Percentiles rank a stretch among this genome's conserved stretches.
Evolutionary conservation across 2,329 filamentous ascomycete genomes (phyloP).

Genomic region (Penicillium paneum): DNA sequence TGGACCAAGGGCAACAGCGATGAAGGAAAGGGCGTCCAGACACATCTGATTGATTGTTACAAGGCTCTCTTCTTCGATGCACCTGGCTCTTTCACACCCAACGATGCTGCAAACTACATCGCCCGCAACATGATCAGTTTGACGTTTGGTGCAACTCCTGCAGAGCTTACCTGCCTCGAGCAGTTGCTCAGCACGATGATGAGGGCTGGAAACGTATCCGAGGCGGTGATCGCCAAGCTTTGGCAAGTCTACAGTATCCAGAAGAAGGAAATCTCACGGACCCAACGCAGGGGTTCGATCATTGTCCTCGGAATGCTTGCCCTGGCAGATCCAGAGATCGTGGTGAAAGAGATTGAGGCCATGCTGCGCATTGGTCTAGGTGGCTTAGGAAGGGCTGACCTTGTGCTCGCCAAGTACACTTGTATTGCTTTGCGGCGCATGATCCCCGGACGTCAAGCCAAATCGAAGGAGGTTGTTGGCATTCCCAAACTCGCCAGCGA

Average conservation of each 20-base stretch:
- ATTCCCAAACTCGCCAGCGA: constrained; percentile 83
- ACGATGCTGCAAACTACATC: constrained; percentile 92
- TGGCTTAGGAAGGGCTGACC: constrained; percentile 71
- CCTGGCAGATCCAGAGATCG: constrained; percentile 85
- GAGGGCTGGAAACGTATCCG: constrained; percentile 82
- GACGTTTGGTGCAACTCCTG: constrained; percentile 91
- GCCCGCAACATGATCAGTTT: constrained; percentile 98
- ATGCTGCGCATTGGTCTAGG: constrained; percentile 90
- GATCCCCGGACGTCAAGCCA: constrained; percentile 78
- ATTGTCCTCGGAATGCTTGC: constrained; percentile 97
- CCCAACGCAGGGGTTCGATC: constrained; percentile 85
- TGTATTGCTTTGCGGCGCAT: constrained; percentile 90
- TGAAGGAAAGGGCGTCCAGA: constrained; percentile 96
- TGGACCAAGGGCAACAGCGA: constrained; percentile 99
- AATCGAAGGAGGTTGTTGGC: constrained; percentile 58
- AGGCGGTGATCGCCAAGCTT: constrained; percentile 81
- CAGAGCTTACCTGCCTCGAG: constrained; percentile 91
- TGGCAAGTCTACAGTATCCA: constrained; percentile 98
- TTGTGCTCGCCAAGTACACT: constrained; percentile 89
- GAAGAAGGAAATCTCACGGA: constrained; percentile 86
- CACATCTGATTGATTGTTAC: constrained; percentile 95
- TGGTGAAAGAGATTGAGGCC: constrained; percentile 89
- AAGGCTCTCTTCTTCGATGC: constrained; percentile 94
- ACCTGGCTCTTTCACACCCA: constrained; percentile 78
- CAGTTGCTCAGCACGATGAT: constrained; percentile 97